Evolutionary conservation across 78 protist genomes (phyloP).

Genomic region (Trichosphaerium sp.): DNA sequence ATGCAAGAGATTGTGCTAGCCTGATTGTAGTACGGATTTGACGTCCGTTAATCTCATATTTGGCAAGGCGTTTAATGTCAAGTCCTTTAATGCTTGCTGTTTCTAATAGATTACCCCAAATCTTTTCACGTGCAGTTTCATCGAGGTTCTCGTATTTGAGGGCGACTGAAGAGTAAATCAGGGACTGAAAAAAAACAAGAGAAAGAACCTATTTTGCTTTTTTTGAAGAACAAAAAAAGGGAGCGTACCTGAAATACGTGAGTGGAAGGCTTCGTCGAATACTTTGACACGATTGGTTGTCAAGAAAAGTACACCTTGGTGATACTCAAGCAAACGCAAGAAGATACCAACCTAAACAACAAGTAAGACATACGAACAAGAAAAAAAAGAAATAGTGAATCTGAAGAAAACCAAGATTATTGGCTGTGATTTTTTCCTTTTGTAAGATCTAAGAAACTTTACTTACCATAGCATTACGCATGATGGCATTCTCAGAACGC

Average conservation of each 20-base stretch:
- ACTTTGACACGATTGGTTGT: slow-evolving; percentile 24
- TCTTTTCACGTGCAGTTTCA: not conserved
- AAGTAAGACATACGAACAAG: too few relatives aligned
- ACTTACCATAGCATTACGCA: slow-evolving; percentile 21
- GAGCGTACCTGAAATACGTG: slow-evolving; percentile 4
- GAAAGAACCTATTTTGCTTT: too few relatives aligned
- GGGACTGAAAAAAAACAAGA: too few relatives aligned
- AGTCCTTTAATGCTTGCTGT: not conserved
- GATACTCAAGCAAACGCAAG: slow-evolving; percentile 28
- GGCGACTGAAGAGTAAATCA: too few relatives aligned
- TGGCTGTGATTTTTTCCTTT: too few relatives aligned
- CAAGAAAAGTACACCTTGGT: slow-evolving; percentile 14
- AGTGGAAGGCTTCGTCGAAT: slow-evolving; percentile 33
- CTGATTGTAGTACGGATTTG: slow-evolving; percentile 13
- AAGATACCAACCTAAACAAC: slow-evolving; percentile 16
- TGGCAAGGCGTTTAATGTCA: not conserved
- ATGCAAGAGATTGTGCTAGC: not conserved
- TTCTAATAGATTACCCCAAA: not conserved
- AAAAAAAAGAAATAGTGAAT: too few relatives aligned
- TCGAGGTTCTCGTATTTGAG: not conserved
- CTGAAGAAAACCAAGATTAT: too few relatives aligned
- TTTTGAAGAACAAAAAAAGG: too few relatives aligned
- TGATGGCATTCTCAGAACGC: slow-evolving; percentile 10
- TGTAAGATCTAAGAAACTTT: too few relatives aligned
- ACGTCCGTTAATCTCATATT: slow-evolving; percentile 18